Percentiles rank a stretch among this genome's conserved stretches.
These are phyloP conservation scores for Stephanodiscus minutulus DNA, from an alignment of 108 stramenopile species.

Conservation along the genomic window DNA sequence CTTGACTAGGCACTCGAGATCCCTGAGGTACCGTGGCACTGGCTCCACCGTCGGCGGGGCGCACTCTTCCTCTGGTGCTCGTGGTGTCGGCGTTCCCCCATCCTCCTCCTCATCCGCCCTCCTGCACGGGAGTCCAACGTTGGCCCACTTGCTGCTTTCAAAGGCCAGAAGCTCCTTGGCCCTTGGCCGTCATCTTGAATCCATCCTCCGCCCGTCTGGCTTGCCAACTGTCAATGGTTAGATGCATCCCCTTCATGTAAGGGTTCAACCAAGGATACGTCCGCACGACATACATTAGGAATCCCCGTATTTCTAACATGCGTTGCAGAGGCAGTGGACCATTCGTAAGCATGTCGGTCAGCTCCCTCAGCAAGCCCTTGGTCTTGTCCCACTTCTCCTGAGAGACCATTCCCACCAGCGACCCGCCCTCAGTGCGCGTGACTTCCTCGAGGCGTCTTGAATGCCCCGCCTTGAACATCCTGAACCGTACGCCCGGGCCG, in stretches of 20 bases:
- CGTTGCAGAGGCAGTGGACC: neutral
- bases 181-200: too few relatives aligned
- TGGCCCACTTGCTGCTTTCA: too few relatives aligned
- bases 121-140: too few relatives aligned
- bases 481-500: neutral
- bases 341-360: neutral
- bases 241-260: too few relatives aligned
- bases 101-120: too few relatives aligned
- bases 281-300: conserved; percentile 49
- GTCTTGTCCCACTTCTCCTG: too few relatives aligned
- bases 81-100: too few relatives aligned
- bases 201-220: conserved; percentile 37
- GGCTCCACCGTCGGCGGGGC: conserved; percentile 14
- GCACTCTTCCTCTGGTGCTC: conserved; percentile 20
- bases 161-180: neutral
- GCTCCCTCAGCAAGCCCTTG: conserved; percentile 4
- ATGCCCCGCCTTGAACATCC: conserved; percentile 27
- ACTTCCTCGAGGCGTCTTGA: conserved; percentile 53
- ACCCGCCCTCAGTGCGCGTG: conserved; percentile 45
- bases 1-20: conserved; percentile 5
- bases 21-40: conserved; percentile 28
- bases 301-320: conserved; percentile 32
- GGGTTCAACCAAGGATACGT: too few relatives aligned
- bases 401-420: conserved; percentile 16
- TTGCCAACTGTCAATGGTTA: conserved; percentile 47